Evolutionary conservation across 2,329 filamentous ascomycete species (phyloP).

Genomic region (Diaporthe amygdali): DNA sequence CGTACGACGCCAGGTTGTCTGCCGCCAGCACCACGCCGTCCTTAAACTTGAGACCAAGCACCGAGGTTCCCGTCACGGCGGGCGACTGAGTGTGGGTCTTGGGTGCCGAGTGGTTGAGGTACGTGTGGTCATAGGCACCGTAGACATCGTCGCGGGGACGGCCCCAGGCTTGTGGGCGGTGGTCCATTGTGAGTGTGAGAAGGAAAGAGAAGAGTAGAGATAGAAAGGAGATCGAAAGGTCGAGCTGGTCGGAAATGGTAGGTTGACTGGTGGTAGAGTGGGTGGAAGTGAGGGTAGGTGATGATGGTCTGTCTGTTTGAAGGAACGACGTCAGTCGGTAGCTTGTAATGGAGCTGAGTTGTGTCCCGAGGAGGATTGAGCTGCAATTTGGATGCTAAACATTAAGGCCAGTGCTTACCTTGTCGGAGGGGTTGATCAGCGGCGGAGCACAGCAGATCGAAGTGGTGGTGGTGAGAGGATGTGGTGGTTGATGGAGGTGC

Average conservation of each 20-base stretch:
- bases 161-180: slow-evolving; percentile 75
- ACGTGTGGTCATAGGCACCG: slow-evolving; percentile 87
- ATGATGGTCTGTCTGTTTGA: slow-evolving; percentile 11
- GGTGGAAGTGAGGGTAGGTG: not conserved
- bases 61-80: slow-evolving; percentile 95
- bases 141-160: slow-evolving; percentile 96
- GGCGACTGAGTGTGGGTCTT: slow-evolving; percentile 90
- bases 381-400: not conserved
- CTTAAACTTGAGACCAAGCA: slow-evolving; percentile 93
- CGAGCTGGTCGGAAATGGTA: not conserved
- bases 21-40: slow-evolving; percentile 95
- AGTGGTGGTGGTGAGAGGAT: slow-evolving; percentile 22
- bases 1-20: slow-evolving; percentile 97
- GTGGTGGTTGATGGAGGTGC: not conserved
- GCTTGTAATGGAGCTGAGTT: slow-evolving; percentile 10
- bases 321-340: slow-evolving; percentile 20
- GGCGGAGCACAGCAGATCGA: not conserved
- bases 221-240: not conserved
- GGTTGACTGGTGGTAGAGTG: not conserved
- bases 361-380: not conserved
- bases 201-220: not conserved
- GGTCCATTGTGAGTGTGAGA: slow-evolving; percentile 60
- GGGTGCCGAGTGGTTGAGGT: slow-evolving; percentile 74
- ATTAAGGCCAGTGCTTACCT: not conserved
- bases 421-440: not conserved